phyloP scores from a whole-genome alignment of 306 rosid genomes.

The Trifolium dubium region DNA sequence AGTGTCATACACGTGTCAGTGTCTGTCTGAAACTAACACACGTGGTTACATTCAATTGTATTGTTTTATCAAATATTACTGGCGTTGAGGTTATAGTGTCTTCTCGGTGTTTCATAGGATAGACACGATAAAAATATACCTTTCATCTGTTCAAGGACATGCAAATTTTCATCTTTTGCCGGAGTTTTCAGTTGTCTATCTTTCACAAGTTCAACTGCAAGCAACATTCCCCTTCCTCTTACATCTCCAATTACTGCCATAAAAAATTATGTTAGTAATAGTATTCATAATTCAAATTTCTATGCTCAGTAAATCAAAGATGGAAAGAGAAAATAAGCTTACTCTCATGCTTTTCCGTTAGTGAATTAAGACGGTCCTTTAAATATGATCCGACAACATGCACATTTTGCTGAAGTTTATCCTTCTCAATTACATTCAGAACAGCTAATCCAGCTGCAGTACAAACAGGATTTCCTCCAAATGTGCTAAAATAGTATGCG shows the following conservation, averaged over 20 bases:
- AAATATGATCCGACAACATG: constrained; percentile 46
- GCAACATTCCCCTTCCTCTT: constrained; percentile 61
- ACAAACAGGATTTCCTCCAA: constrained; percentile 56
- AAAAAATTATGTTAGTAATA: constrained; percentile 9
- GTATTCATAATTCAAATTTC: background rate
- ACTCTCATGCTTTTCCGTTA: constrained; percentile 55
- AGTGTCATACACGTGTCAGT: background rate
- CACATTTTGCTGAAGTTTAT: constrained; percentile 51
- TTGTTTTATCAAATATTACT: too few species aligned
- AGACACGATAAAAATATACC: constrained; percentile 36
- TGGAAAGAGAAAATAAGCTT: constrained; percentile 12
- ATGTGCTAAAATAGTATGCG: constrained; percentile 49
- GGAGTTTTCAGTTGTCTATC: constrained; percentile 50
- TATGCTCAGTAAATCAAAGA: background rate
- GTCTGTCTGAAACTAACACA: background rate
- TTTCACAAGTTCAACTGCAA: constrained; percentile 56
- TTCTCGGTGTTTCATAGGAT: background rate
- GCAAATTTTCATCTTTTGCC: constrained; percentile 48
- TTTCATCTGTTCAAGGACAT: constrained; percentile 51
- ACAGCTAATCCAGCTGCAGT: constrained; percentile 56
- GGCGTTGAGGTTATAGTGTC: background rate
- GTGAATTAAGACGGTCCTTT: constrained; percentile 50
- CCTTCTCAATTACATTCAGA: constrained; percentile 57
- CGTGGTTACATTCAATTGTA: background rate
- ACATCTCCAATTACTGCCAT: constrained; percentile 56